Evolutionary conservation across 495 filamentous ascomycete genomes (phyloP), one percentile per base, ranked within the genome.

Genomic region (Staphylotrichum longicolle): DNA sequence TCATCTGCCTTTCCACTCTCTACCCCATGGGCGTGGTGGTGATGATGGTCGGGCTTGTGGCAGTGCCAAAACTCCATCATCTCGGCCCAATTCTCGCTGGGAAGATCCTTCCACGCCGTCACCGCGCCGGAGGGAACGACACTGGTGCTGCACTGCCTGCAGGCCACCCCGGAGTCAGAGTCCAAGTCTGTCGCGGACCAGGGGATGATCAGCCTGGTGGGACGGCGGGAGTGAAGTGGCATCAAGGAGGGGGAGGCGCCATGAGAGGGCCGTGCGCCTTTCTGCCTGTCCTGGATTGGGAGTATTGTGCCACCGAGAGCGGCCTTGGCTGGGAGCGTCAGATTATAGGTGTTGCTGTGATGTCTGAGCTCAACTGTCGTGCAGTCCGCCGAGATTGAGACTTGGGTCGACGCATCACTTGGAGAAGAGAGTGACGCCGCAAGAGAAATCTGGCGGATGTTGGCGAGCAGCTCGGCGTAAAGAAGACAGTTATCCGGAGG

Each of bases 61-160:
- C 94, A 99, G 74, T 99, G 94, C 94, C 94, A 99, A 66, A 97
- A 96, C 70, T 99, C 94, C 94, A 99, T 99, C 95, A 98, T 97
- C 73, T 99, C 94, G 2, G 93, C 94, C 94, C 94, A 99, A 67
- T 96, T 94, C 61, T 93, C 91, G 65, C 91, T 96, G 1, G 94
- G 94, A 5, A 98, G 80, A 68, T 98, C 92, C 74, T 93, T 96
- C 94, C 95, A 98, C n/a, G 73, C 74, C 65, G 74, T 73, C 33
- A 88, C 68, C 5, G 52, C 65, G 4, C 74, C 76, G 7, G 58
- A 47, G 3, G 68, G 53, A 7, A 91, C 69, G 34, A 90, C 45
- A 3, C 65, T 67, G 15, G 63, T 54, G 11, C 66, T 61, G 64
- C 94, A 98, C 7, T 64, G 62, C 47, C 83, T 79, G 76, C 94